Base-by-base conservation (phyloP, 2,329 filamentous ascomycete species). In the Orbilia blumenaviensis region DNA sequence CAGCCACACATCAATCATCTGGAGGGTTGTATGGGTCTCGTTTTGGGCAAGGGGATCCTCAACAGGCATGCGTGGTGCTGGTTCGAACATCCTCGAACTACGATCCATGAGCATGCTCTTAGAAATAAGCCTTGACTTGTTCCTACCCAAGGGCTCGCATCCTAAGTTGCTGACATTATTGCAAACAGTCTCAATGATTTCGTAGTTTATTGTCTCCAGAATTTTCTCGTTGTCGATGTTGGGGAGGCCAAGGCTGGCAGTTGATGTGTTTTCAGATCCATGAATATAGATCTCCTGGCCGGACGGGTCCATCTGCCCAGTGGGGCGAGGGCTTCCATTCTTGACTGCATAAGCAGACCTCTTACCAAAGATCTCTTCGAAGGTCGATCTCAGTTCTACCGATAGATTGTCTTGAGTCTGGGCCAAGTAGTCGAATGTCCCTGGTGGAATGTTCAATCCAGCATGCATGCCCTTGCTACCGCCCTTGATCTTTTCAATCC, bases 1-100 rank as follows among this genome's bases (percentile, higher is more conserved):
- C 42, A 78, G 64, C 77, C 77, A 78, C 38, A 73, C 63, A 63
- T 77, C 77, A 58, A 78, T 78, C 62, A 78, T 73, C 74, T 78
- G 74, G 34, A 78, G 50, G 5, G 69, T 71, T 18, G 67, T 68
- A 25, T 77, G 67, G 60, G 48, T 56, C 44, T 77, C 69, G 41
- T 64, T 54, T 10, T 69, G 44, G 27, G 54, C 25, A 18, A 72
- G 61, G 29, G 73, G 73, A 18, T 76, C 72, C 14, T 76, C 72
- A 34, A 76, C 73, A 23, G 73, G 67, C 27, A 66, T 36, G 10
- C 67, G 50, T 56, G 73, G 62, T 32, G 62, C 63, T 18, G 67
- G 73, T 44, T 77, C 73, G 42, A 77, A 77, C 73, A 77, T 77
- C 29, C 61, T 44, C 1, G 66, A 58, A 18, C 38, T 77, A 16